A percentile compares a stretch with the other conserved stretches of the same genome.
Conservation (phyloP, 1,284 basidiomycete genomes). For the Rhodotorula mucilaginosa region DNA sequence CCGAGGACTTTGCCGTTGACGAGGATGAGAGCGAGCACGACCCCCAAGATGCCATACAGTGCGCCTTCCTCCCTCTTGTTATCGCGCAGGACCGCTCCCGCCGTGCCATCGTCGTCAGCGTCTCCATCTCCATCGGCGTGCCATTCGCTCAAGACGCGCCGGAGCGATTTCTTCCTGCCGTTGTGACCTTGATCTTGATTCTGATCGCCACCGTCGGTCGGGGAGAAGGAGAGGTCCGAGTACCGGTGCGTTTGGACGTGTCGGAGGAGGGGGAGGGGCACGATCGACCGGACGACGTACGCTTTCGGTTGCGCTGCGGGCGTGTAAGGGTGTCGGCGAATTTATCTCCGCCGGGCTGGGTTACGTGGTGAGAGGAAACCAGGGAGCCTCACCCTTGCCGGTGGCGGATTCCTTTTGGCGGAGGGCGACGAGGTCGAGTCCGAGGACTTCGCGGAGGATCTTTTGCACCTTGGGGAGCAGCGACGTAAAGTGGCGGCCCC, state of each 20-base stretch:
- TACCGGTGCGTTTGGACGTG: conserved; percentile 5
- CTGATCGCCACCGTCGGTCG: not conserved
- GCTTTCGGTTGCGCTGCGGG: conserved; percentile 23
- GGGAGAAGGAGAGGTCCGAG: not conserved
- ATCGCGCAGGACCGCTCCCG: conserved; percentile 26
- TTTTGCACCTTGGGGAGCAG: conserved; percentile 33
- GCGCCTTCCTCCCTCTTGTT: conserved; percentile 36
- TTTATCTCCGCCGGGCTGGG: not conserved
- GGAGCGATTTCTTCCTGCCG: conserved; percentile 1
- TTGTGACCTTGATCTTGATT: not conserved
- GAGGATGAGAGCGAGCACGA: conserved; percentile 47
- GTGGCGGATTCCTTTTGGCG: conserved; percentile 24
- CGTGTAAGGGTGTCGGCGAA: not conserved
- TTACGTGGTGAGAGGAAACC: too few species aligned
- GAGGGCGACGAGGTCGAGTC: conserved; percentile 35
- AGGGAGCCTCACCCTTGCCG: conserved; percentile 26
- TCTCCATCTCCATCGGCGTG: conserved; percentile 2
- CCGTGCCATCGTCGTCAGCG: not conserved
- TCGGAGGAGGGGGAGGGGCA: conserved; percentile 27
- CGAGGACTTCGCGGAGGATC: conserved; percentile 25
- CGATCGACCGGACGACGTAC: conserved; percentile 32
- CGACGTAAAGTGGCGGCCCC: conserved; percentile 20
- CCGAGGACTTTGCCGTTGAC: conserved; percentile 46
- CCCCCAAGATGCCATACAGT: conserved; percentile 44
- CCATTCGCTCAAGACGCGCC: conserved; percentile 15